Evolutionary conservation across 306 rosid genomes (phyloP).

Genomic region (Cotoneaster glaucophyllus): DNA sequence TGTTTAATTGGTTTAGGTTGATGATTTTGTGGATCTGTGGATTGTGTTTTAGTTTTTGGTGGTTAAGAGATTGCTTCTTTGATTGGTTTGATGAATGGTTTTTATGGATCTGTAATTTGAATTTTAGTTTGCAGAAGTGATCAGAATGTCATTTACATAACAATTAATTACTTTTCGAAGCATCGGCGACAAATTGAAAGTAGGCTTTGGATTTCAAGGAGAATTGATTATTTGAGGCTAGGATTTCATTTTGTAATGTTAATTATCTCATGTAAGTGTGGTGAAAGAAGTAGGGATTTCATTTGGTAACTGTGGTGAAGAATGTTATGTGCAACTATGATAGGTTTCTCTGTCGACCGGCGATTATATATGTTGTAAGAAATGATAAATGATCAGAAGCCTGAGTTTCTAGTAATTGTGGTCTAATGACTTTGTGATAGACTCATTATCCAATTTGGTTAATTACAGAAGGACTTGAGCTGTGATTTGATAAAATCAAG

Average conservation of each 20-base stretch:
- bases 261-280: background rate
- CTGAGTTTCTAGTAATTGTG: background rate
- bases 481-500: background rate
- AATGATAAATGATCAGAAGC: background rate
- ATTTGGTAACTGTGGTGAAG: background rate
- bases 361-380: background rate
- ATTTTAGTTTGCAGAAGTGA: background rate
- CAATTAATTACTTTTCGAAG: background rate
- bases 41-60: background rate
- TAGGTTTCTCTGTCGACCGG: background rate
- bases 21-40: slow-evolving; percentile 26
- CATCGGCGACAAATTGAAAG: background rate
- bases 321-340: background rate
- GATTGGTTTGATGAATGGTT: background rate
- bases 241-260: background rate
- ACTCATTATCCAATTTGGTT: background rate
- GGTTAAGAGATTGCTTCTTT: slow-evolving; percentile 7
- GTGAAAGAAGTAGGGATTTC: too few relatives aligned
- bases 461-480: background rate
- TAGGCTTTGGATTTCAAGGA: background rate
- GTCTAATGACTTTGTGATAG: background rate
- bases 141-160: background rate
- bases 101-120: slow-evolving; percentile 21
- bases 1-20: background rate
- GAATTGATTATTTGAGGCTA: background rate